Evolutionary conservation across 208 protist genomes (phyloP).

Genomic region (Endotrypanum monterogeii): DNA sequence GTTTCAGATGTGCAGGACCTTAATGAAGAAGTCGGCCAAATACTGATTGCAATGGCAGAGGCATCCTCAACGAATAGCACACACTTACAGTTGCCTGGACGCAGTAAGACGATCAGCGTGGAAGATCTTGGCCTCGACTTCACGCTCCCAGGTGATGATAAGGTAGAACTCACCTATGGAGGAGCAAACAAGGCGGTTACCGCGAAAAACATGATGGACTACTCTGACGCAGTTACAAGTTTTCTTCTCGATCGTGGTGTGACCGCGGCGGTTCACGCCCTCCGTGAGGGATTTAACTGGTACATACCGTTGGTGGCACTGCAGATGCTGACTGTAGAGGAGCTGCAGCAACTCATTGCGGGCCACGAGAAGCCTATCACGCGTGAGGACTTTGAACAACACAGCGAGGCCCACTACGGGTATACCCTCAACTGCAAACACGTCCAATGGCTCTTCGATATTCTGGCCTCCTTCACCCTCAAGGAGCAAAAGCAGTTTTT

Average conservation of each 20-base stretch:
- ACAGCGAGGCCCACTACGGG: constrained; percentile 86
- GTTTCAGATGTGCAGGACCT: constrained; percentile 75
- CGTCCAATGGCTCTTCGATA: constrained; percentile 87
- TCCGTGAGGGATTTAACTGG: constrained; percentile 74
- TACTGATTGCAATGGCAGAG: constrained; percentile 50
- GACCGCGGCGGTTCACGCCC: constrained; percentile 39
- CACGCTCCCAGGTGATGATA: constrained; percentile 70
- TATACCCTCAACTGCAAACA: constrained; percentile 79
- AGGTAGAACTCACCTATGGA: constrained; percentile 47
- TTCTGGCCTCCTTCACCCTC: constrained; percentile 69
- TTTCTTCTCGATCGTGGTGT: constrained; percentile 75
- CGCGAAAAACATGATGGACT: constrained; percentile 57
- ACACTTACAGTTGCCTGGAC: constrained; percentile 36
- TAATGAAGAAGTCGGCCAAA: constrained; percentile 43
- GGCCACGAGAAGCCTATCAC: constrained; percentile 59
- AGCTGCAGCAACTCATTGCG: constrained; percentile 63
- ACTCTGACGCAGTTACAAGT: constrained; percentile 67
- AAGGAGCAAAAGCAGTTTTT: constrained; percentile 85
- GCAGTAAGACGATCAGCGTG: constrained; percentile 37
- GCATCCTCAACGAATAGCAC: constrained; percentile 18
- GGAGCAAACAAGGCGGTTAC: constrained; percentile 56
- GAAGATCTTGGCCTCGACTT: constrained; percentile 78
- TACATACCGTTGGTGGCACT: constrained; percentile 72
- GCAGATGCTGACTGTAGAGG: constrained; percentile 64
- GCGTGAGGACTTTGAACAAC: constrained; percentile 63